Conservation (phyloP, 306 rosid genomes). For the Canavalia gladiata region DNA sequence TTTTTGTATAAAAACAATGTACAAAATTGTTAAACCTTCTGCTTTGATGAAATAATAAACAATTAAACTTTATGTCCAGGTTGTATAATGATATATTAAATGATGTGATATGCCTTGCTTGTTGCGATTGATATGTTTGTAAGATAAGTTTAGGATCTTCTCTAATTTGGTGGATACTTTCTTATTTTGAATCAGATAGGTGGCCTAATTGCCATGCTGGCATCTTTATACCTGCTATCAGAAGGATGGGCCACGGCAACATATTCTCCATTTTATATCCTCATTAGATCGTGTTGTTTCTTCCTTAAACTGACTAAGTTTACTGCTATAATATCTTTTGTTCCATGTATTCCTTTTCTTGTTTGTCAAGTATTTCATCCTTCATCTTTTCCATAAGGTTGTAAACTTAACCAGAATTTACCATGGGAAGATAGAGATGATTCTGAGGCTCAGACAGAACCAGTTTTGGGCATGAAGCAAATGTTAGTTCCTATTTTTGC, state of each 20-base stretch:
- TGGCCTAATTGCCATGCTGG: conserved; percentile 94
- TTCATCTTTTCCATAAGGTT: conserved; percentile 40
- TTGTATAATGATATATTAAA: conserved; percentile 11
- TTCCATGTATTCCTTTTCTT: conserved; percentile 27
- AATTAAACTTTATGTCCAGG: not conserved
- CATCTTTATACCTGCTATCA: conserved; percentile 84
- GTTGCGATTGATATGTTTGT: conserved; percentile 30
- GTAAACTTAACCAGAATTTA: conserved; percentile 77
- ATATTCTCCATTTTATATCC: conserved; percentile 96
- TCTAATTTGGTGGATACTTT: conserved; percentile 45
- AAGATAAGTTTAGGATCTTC: conserved; percentile 41
- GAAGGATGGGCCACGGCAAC: conserved; percentile 96
- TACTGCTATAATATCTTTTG: conserved; percentile 28
- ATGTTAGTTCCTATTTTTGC: conserved; percentile 87
- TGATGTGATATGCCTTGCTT: not conserved
- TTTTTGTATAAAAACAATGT: not conserved
- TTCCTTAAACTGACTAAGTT: conserved; percentile 34
- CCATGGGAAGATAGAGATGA: conserved; percentile 79
- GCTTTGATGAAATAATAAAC: conserved; percentile 7
- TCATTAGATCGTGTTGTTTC: conserved; percentile 42
- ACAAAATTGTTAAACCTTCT: not conserved
- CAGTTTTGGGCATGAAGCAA: conserved; percentile 71
- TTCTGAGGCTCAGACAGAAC: conserved; percentile 69
- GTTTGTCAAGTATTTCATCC: conserved; percentile 23
- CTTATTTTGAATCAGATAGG: conserved; percentile 76